Evolutionary conservation across 1,284 basidiomycete species (phyloP).

Genomic region (Trichosporon sp.): DNA sequence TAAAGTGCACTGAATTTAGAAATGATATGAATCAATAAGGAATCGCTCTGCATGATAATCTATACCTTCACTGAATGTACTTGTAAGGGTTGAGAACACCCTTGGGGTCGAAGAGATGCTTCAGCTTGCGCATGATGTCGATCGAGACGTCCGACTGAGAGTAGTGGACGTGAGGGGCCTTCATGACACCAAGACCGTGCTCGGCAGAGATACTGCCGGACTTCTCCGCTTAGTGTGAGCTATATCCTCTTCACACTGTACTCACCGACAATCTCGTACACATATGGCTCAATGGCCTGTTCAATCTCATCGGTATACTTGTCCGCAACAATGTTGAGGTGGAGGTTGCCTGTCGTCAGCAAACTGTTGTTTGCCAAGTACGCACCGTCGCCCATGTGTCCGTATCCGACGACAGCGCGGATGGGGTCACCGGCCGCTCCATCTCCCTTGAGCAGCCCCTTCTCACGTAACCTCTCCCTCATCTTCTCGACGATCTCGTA

Average conservation of each 20-base stretch:
- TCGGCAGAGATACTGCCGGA: constrained; percentile 93
- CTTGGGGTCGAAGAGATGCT: constrained; percentile 83
- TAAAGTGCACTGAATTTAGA: not conserved
- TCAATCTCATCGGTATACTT: constrained; percentile 79
- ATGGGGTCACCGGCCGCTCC: constrained; percentile 61
- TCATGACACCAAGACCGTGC: constrained; percentile 90
- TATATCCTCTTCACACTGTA: not conserved
- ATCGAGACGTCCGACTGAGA: constrained; percentile 77
- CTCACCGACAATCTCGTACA: constrained; percentile 79
- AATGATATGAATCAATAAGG: not conserved
- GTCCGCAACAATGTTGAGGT: constrained; percentile 88
- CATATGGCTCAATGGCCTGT: constrained; percentile 84
- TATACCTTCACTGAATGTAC: constrained; percentile 26
- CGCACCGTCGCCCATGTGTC: constrained; percentile 92
- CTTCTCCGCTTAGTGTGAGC: constrained; percentile 44
- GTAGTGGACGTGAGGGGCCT: constrained; percentile 84
- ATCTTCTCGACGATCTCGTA: constrained; percentile 82
- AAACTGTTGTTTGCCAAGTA: not conserved
- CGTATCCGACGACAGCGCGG: constrained; percentile 82
- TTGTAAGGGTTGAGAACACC: constrained; percentile 69
- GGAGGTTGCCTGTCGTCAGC: constrained; percentile 69
- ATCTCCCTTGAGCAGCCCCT: constrained; percentile 63
- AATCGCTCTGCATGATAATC: not conserved
- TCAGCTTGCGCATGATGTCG: constrained; percentile 84
- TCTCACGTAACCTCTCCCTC: constrained; percentile 65